Conservation (phyloP, 2,329 filamentous ascomycete species). For the Fusarium sublunatum region DNA sequence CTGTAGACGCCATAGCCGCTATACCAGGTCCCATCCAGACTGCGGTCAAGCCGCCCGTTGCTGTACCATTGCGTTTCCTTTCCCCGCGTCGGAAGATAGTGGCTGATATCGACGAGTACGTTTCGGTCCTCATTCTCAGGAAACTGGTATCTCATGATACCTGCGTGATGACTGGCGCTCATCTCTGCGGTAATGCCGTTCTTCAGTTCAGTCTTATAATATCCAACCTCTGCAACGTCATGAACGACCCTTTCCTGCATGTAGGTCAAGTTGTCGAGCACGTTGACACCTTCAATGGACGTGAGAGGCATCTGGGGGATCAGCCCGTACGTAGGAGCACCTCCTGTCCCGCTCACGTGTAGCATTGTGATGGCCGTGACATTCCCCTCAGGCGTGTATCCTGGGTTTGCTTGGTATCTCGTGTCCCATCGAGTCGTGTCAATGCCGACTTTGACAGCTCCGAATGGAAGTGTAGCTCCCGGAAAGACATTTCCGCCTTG, state of each 20-base stretch:
- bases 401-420: slow-evolving; percentile 48
- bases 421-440: slow-evolving; percentile 48
- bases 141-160: slow-evolving; percentile 65
- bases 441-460: slow-evolving; percentile 58
- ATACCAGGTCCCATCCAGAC: slow-evolving; percentile 54
- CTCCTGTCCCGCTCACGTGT: slow-evolving; percentile 68
- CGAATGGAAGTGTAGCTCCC: slow-evolving; percentile 57
- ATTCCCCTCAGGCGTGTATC: slow-evolving; percentile 55
- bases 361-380: slow-evolving; percentile 64
- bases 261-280: slow-evolving; percentile 61
- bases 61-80: slow-evolving; percentile 56
- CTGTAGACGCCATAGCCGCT: slow-evolving; percentile 59
- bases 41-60: slow-evolving; percentile 53
- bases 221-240: slow-evolving; percentile 63
- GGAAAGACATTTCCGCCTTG: slow-evolving; percentile 59
- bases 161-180: slow-evolving; percentile 60
- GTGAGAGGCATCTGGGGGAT: slow-evolving; percentile 61
- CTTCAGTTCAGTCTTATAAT: slow-evolving; percentile 62
- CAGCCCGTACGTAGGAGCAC: slow-evolving; percentile 68
- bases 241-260: slow-evolving; percentile 56
- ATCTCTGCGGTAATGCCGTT: slow-evolving; percentile 63
- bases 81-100: slow-evolving; percentile 57
- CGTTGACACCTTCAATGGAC: slow-evolving; percentile 54
- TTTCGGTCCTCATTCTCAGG: slow-evolving; percentile 54
- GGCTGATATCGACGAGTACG: slow-evolving; percentile 60